phyloP scores from a whole-genome alignment of 768 basidiomycete genomes.

The Pilatotrama ljubarskyi region DNA sequence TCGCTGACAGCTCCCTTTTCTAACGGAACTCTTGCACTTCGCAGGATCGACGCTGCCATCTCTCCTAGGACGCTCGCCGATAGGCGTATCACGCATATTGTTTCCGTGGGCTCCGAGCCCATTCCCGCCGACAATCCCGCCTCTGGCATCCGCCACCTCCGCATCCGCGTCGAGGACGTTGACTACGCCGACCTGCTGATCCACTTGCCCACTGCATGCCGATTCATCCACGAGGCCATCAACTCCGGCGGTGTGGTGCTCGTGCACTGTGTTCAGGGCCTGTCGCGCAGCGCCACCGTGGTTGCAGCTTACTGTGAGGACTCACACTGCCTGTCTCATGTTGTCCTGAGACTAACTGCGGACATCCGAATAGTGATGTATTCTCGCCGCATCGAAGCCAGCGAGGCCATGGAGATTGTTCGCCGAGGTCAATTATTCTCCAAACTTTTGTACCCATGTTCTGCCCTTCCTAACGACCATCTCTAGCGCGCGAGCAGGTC shows the following conservation, averaged over 20 bases:
- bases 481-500: slow-evolving; percentile 68
- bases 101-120: slow-evolving; percentile 73
- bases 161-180: slow-evolving; percentile 58
- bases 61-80: slow-evolving; percentile 72
- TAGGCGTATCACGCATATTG: slow-evolving; percentile 74
- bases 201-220: slow-evolving; percentile 58
- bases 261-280: slow-evolving; percentile 74
- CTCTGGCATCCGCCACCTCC: slow-evolving; percentile 68
- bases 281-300: slow-evolving; percentile 70
- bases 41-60: slow-evolving; percentile 66
- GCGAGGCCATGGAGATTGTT: slow-evolving; percentile 60
- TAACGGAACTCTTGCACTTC: slow-evolving; percentile 8
- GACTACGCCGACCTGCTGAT: slow-evolving; percentile 61
- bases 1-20: slow-evolving; percentile 13
- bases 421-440: slow-evolving; percentile 49
- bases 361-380: slow-evolving; percentile 57
- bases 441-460: not conserved
- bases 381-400: slow-evolving; percentile 53
- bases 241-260: slow-evolving; percentile 54
- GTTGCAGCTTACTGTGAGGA: slow-evolving; percentile 75
- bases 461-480: not conserved
- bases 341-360: not conserved
- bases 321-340: not conserved
- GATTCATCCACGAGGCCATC: slow-evolving; percentile 63
- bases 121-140: slow-evolving; percentile 71